Conservation (phyloP, 176 grass and related monocot species). For the Carex cristatella region DNA sequence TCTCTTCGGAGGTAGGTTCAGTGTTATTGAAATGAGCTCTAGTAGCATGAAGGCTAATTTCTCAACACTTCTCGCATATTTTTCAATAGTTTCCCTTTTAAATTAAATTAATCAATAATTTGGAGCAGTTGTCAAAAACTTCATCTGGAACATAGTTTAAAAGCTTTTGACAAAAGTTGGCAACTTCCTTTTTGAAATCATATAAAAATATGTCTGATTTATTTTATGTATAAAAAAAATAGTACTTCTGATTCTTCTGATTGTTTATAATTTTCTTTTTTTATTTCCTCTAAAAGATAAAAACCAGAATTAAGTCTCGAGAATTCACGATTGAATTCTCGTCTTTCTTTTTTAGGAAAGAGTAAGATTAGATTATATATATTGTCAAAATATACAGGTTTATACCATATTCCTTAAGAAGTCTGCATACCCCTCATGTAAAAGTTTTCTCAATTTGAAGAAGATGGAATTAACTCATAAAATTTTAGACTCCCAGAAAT, state of each 20-base stretch:
- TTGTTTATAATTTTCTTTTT: too few species aligned
- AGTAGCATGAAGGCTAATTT: conserved; percentile 46
- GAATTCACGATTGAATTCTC: too few species aligned
- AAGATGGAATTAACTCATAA: background rate
- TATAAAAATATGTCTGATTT: background rate
- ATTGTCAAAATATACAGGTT: too few species aligned
- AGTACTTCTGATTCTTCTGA: too few species aligned
- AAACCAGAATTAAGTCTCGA: too few species aligned
- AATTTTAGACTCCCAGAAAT: background rate
- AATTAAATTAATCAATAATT: background rate
- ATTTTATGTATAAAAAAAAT: too few species aligned
- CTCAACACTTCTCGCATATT: conserved; percentile 35
- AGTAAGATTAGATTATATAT: too few species aligned
- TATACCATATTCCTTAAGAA: too few species aligned
- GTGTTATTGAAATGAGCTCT: conserved; percentile 58
- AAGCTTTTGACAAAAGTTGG: background rate
- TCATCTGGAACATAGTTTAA: background rate
- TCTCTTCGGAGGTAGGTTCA: conserved; percentile 35
- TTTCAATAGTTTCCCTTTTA: conserved; percentile 39
- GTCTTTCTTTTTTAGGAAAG: too few species aligned
- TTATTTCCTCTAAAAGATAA: too few species aligned
- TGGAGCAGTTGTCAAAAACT: background rate
- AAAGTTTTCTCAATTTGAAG: too few species aligned
- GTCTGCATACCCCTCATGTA: too few species aligned
- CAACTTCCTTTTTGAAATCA: background rate